A percentile compares a stretch with the other conserved stretches of the same genome.
phyloP scores from a whole-genome alignment of 768 basidiomycete genomes.

The Dacryopinax primogenitus region DNA sequence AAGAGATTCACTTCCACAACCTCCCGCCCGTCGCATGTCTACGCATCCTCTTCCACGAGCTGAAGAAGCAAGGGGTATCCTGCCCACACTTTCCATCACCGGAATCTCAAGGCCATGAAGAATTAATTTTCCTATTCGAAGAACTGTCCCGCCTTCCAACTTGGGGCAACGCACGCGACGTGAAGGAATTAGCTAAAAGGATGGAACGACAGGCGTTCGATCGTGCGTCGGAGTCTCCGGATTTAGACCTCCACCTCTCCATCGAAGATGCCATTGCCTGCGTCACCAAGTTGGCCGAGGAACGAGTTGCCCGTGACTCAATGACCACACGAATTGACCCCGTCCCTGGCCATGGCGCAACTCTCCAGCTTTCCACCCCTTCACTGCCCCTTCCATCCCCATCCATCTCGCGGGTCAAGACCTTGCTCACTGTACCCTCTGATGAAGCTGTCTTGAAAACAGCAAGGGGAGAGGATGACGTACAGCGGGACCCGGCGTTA shows the following conservation, averaged over 20 bases:
- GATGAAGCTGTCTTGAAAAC: conserved; percentile 2
- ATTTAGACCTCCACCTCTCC: conserved; percentile 19
- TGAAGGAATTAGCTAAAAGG: conserved; percentile 40
- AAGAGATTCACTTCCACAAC: conserved; percentile 43
- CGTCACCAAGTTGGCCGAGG: conserved; percentile 18
- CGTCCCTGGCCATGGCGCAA: not conserved
- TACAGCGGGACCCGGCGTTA: conserved; percentile 30
- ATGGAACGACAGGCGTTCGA: conserved; percentile 36
- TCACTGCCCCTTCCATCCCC: not conserved
- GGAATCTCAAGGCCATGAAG: conserved; percentile 22
- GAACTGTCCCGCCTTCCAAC: conserved; percentile 36
- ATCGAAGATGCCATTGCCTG: conserved; percentile 25
- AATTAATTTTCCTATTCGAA: conserved; percentile 32
- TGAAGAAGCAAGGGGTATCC: conserved; percentile 34
- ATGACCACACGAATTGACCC: not conserved
- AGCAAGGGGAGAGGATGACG: conserved; percentile 8
- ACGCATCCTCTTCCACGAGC: conserved; percentile 35
- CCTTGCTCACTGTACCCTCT: too few species aligned
- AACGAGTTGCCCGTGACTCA: not conserved
- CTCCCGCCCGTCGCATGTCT: conserved; percentile 41
- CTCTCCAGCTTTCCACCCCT: not conserved
- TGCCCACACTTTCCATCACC: conserved; percentile 30
- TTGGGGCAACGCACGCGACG: conserved; percentile 62
- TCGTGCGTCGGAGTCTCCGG: conserved; percentile 14
- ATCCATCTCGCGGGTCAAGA: not conserved